These are phyloP conservation scores for Phytopythium vexans DNA, from an alignment of 352 stramenopile species.

Conservation along the genomic window DNA sequence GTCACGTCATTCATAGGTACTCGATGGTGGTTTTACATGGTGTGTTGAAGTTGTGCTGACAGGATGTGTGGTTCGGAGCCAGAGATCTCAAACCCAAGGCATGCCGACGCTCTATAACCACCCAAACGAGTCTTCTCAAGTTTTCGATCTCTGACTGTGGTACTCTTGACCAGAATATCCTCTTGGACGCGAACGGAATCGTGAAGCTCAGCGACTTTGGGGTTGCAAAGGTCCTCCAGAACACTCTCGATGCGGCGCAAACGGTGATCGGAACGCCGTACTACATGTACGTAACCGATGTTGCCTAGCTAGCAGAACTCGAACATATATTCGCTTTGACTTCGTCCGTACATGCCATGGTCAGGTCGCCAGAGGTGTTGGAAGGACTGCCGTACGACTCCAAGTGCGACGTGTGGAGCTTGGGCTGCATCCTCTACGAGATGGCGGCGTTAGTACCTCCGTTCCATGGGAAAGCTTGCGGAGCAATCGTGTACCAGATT, in stretches of 20 bases:
- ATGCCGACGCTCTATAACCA: not conserved
- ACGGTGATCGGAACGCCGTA: slow-evolving; percentile 69
- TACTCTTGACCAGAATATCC: slow-evolving; percentile 32
- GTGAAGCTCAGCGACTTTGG: slow-evolving; percentile 81
- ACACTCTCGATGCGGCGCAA: slow-evolving; percentile 42
- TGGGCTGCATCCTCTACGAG: slow-evolving; percentile 85
- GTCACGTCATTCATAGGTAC: slow-evolving; percentile 63
- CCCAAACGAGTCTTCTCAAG: not conserved
- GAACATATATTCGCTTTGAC: not conserved
- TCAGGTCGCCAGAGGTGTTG: slow-evolving; percentile 71
- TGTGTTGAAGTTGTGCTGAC: not conserved
- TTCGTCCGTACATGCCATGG: not conserved
- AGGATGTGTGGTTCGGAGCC: slow-evolving; percentile 6
- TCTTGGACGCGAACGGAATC: slow-evolving; percentile 45
- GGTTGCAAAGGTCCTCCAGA: slow-evolving; percentile 37
- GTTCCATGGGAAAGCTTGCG: slow-evolving; percentile 58
- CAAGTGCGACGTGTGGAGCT: slow-evolving; percentile 82
- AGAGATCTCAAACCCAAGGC: slow-evolving; percentile 61
- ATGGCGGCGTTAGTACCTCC: slow-evolving; percentile 50
- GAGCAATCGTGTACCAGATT: slow-evolving; percentile 57
- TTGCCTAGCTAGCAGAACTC: not conserved
- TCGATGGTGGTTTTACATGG: not conserved
- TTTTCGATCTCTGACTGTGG: not conserved
- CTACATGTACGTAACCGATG: slow-evolving; percentile 52
- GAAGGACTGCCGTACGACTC: slow-evolving; percentile 53